Conservation (phyloP, 148 eudicot genomes). For the Nepenthes mirabilis region DNA sequence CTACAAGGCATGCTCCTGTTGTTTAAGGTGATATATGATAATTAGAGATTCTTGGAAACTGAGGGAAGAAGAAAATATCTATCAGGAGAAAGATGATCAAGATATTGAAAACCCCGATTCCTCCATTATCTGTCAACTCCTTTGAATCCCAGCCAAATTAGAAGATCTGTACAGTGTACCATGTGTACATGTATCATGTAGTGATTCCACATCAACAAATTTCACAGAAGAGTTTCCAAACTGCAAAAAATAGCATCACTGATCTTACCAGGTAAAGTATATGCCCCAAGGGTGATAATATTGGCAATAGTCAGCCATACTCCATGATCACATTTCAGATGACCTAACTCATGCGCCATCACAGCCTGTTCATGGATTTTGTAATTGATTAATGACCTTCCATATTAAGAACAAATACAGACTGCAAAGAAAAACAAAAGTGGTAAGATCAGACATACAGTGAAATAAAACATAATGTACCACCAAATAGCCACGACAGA, state of each 20-base stretch:
- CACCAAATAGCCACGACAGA: too few species aligned
- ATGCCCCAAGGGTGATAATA: slow-evolving; percentile 81
- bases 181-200: too few species aligned
- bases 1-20: too few species aligned
- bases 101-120: too few species aligned
- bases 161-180: too few species aligned
- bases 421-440: neutral
- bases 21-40: too few species aligned
- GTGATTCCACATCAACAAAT: neutral
- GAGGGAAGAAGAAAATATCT: neutral
- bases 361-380: slow-evolving; percentile 51
- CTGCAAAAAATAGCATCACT: neutral
- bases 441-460: neutral
- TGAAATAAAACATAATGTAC: neutral
- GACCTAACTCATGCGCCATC: slow-evolving; percentile 96
- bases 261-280: slow-evolving; percentile 64
- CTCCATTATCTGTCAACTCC: too few species aligned
- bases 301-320: slow-evolving; percentile 92
- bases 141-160: too few species aligned
- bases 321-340: slow-evolving; percentile 97
- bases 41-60: too few species aligned
- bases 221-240: neutral
- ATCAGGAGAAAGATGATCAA: too few species aligned
- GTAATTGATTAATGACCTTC: neutral
- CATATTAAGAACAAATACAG: neutral